These are phyloP conservation scores for Auricularia auricula-judae DNA, from an alignment of 768 basidiomycete species.

Conservation along the genomic window DNA sequence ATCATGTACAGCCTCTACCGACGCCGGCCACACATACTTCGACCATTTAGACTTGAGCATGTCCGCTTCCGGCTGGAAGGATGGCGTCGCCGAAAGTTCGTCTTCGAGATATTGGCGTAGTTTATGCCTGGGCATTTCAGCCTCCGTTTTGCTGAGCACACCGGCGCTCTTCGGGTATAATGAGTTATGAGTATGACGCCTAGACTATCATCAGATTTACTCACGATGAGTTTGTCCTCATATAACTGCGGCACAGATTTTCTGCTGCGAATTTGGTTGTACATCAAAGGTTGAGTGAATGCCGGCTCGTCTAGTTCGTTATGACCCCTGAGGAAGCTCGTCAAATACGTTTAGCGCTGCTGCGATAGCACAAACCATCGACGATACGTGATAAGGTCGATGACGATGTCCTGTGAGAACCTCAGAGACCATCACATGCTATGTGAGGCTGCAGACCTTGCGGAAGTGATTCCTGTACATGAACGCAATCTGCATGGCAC, in stretches of 20 bases:
- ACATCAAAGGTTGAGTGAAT: conserved; percentile 87
- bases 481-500: conserved; percentile 82
- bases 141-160: conserved; percentile 38
- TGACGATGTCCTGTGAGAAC: conserved; percentile 54
- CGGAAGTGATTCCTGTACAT: conserved; percentile 78
- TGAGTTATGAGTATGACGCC: no score
- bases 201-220: conserved; percentile 13
- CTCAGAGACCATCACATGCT: background rate
- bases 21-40: conserved; percentile 49
- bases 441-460: conserved; percentile 32
- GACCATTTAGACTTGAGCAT: conserved; percentile 62
- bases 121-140: conserved; percentile 37
- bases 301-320: conserved; percentile 83
- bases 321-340: conserved; percentile 46
- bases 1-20: conserved; percentile 34
- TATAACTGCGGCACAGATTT: conserved; percentile 73
- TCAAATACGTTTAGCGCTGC: background rate
- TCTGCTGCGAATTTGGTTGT: conserved; percentile 70
- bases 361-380: conserved; percentile 39
- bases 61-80: conserved; percentile 38
- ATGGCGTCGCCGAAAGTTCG: conserved; percentile 39
- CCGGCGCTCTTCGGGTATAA: conserved; percentile 30
- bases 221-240: conserved; percentile 64
- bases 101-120: conserved; percentile 57
- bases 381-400: conserved; percentile 83